Conservation (phyloP, 495 filamentous ascomycete species). For the Aspergillus asperescens region DNA sequence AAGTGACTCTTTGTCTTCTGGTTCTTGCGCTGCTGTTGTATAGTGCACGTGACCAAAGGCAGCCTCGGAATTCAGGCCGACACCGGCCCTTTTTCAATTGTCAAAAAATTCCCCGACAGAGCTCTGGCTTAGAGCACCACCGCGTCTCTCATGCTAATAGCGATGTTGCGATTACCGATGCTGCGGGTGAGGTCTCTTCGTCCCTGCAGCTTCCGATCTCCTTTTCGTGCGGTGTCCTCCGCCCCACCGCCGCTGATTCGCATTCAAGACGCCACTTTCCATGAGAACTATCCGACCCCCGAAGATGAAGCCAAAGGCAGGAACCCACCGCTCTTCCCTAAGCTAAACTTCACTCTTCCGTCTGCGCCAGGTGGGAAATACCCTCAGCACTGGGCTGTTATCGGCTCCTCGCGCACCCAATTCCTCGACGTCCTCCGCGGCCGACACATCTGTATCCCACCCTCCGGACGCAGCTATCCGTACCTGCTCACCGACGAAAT, state of each 20-base stretch:
- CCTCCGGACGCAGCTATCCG: conserved; percentile 66
- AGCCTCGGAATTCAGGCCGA: conserved; percentile 11
- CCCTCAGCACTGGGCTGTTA: conserved; percentile 64
- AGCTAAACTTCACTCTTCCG: conserved; percentile 61
- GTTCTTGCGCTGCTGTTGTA: not conserved
- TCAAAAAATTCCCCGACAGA: not conserved
- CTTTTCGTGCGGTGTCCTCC: conserved; percentile 13
- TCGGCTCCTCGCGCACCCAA: conserved; percentile 68
- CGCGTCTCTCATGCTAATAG: not conserved
- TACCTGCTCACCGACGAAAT: conserved; percentile 64
- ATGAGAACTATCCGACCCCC: conserved; percentile 64
- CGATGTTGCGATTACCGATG: conserved; percentile 5
- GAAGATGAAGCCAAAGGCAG: conserved; percentile 26
- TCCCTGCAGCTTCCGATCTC: not conserved
- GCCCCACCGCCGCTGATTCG: conserved; percentile 54
- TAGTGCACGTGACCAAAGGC: not conserved
- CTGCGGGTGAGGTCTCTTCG: conserved; percentile 7
- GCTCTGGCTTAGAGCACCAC: no score
- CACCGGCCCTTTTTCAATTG: not conserved
- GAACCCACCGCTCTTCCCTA: conserved; percentile 59
- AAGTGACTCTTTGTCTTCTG: no score
- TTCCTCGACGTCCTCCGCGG: conserved; percentile 72
- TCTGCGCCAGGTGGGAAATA: conserved; percentile 29
- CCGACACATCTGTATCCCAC: conserved; percentile 65
- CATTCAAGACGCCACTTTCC: conserved; percentile 74